Evolutionary conservation across 2,329 filamentous ascomycete species (phyloP).

Genomic region (Pseudogymnoascus sp.): DNA sequence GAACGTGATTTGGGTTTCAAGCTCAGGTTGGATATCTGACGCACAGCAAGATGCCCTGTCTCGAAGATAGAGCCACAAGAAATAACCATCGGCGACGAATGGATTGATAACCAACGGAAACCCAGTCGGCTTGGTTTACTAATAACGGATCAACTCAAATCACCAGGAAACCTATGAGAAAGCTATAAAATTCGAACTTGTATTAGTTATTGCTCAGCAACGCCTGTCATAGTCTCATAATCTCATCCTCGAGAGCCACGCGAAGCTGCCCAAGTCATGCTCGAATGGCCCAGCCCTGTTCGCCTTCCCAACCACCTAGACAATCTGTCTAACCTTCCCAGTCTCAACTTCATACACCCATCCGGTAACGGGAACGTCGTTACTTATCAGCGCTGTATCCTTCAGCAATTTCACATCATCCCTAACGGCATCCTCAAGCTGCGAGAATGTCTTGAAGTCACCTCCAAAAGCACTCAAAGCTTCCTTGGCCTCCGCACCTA

Average conservation of each 20-base stretch:
- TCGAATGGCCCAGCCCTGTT: not conserved
- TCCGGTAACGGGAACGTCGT: constrained; percentile 54
- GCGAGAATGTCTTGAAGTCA: constrained; percentile 39
- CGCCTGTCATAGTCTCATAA: not conserved
- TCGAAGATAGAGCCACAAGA: not conserved
- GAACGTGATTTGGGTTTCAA: not conserved
- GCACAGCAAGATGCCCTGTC: not conserved
- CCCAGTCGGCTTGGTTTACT: not conserved
- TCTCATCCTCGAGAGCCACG: not conserved
- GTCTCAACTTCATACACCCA: constrained; percentile 75
- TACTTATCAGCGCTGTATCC: constrained; percentile 49
- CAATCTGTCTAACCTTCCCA: constrained; percentile 48
- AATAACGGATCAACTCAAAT: not conserved
- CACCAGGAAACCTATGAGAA: not conserved
- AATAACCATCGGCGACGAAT: not conserved
- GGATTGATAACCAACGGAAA: not conserved
- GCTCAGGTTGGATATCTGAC: not conserved
- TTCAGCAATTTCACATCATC: constrained; percentile 59
- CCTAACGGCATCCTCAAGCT: constrained; percentile 55
- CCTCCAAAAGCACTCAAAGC: constrained; percentile 14
- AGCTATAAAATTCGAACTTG: not conserved
- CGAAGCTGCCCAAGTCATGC: not conserved
- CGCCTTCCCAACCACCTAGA: constrained; percentile 21
- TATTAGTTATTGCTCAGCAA: not conserved
- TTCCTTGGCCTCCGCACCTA: constrained; percentile 35